These are phyloP conservation scores for Aspergillus bertholletiae DNA, from an alignment of 495 filamentous ascomycete genomes.

Conservation along the genomic window DNA sequence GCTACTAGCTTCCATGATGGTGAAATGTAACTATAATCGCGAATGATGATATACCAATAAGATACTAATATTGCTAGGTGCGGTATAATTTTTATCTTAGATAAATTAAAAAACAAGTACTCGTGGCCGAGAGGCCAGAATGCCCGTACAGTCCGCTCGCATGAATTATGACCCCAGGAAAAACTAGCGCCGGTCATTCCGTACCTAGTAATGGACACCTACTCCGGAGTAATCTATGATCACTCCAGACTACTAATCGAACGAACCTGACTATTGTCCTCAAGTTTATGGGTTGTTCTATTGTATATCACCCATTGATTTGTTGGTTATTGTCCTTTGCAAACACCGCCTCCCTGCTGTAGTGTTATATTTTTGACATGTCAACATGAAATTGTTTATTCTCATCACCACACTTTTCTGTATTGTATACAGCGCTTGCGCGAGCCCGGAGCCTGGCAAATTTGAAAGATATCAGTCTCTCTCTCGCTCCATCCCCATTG, in stretches of 20 bases:
- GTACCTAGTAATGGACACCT: conserved; percentile 28
- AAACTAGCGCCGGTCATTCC: conserved; percentile 4
- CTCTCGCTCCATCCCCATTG: conserved; percentile 62
- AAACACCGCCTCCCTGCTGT: not conserved
- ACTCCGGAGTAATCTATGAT: no score
- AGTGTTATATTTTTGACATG: conserved; percentile 14
- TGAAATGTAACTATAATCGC: conserved; percentile 1
- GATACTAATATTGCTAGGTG: not conserved
- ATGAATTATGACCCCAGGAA: no score
- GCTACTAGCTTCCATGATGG: conserved; percentile 16
- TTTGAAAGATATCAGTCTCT: conserved; percentile 68
- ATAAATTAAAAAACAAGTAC: not conserved
- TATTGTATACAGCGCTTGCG: conserved; percentile 41
- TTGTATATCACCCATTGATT: conserved; percentile 1
- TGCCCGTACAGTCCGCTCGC: no score
- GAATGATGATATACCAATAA: not conserved
- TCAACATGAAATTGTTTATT: conserved; percentile 53
- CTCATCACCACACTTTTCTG: conserved; percentile 49
- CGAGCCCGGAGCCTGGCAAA: conserved; percentile 29
- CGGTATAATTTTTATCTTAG: no score
- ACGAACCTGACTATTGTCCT: no score
- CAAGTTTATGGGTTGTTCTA: no score
- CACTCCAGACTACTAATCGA: no score
- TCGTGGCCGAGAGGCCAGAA: no score
- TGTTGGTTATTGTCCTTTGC: not conserved